Evolutionary conservation across 441 rosid genomes (phyloP).

Genomic region (Melastoma candidum): DNA sequence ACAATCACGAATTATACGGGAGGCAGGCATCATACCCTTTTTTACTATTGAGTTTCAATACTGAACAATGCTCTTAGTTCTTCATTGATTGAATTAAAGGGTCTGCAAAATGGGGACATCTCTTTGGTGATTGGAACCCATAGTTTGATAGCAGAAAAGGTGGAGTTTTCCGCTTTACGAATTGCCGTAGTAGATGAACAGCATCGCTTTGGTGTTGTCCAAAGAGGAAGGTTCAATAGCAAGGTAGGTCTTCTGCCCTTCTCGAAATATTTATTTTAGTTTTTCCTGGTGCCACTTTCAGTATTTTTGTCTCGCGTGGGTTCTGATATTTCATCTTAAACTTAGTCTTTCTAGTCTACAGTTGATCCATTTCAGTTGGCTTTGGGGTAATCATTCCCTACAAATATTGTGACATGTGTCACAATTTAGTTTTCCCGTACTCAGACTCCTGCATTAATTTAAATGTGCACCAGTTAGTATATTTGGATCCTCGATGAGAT

Average conservation of each 20-base stretch:
- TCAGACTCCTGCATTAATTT: too few relatives aligned
- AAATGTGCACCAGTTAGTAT: too few relatives aligned
- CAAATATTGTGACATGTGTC: too few relatives aligned
- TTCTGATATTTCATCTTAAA: too few relatives aligned
- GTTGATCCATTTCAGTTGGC: too few relatives aligned
- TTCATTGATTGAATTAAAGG: slow-evolving; percentile 26
- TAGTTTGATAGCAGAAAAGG: slow-evolving; percentile 75
- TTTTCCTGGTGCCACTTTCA: too few relatives aligned
- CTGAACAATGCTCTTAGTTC: slow-evolving; percentile 8
- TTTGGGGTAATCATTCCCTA: too few relatives aligned
- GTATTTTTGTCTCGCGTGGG: too few relatives aligned
- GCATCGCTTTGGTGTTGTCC: slow-evolving; percentile 97
- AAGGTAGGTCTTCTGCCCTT: slow-evolving; percentile 40
- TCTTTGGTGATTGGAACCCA: slow-evolving; percentile 93
- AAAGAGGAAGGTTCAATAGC: slow-evolving; percentile 91
- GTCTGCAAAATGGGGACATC: slow-evolving; percentile 72
- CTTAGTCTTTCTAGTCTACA: too few relatives aligned
- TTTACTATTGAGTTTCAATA: slow-evolving; percentile 15
- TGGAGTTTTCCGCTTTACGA: slow-evolving; percentile 76
- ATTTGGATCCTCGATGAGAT: too few relatives aligned
- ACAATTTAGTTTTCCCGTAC: too few relatives aligned
- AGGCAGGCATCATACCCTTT: slow-evolving; percentile 41
- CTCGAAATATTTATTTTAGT: background rate
- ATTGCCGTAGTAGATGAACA: slow-evolving; percentile 96
- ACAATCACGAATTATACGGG: slow-evolving; percentile 72